phyloP scores from a whole-genome alignment of 1,284 basidiomycete species.

The Moesziomyces parantarcticus region DNA sequence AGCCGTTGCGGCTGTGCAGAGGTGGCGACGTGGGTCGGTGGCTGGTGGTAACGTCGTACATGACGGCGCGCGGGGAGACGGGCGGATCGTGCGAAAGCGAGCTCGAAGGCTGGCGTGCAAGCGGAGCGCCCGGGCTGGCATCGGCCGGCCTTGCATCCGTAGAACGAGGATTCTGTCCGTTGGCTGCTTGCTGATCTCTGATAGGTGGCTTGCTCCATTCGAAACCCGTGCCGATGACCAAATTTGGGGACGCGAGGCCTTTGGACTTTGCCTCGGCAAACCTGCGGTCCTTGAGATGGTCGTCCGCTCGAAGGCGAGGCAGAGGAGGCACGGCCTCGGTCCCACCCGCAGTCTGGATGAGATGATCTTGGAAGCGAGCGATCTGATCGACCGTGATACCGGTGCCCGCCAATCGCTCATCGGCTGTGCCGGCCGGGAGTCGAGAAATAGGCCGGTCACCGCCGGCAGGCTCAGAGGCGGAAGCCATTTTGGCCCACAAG shows the following conservation, averaged over 20 bases:
- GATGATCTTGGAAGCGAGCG: conserved; percentile 48
- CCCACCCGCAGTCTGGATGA: conserved; percentile 45
- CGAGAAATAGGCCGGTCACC: conserved; percentile 26
- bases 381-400: conserved; percentile 57
- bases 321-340: conserved; percentile 19
- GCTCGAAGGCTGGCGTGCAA: conserved; percentile 14
- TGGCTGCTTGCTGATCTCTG: background rate
- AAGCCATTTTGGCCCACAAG: conserved; percentile 56
- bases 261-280: conserved; percentile 40
- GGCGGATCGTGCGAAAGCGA: conserved; percentile 20
- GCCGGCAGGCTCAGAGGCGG: conserved; percentile 7
- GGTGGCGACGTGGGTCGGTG: conserved; percentile 61
- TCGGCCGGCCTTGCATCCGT: conserved; percentile 1
- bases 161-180: background rate
- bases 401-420: conserved; percentile 34
- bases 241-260: conserved; percentile 38
- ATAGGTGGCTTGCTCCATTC: conserved; percentile 12
- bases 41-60: conserved; percentile 63
- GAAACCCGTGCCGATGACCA: conserved; percentile 17
- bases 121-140: conserved; percentile 1
- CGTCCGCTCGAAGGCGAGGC: conserved; percentile 12
- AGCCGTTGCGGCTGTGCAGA: conserved; percentile 33
- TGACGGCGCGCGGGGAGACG: conserved; percentile 47
- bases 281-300: conserved; percentile 6
- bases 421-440: conserved; percentile 31